Percentiles rank a stretch among this genome's conserved stretches.
These are phyloP conservation scores for Collybiopsis luxurians DNA, from an alignment of 768 basidiomycete species.

Conservation along the genomic window DNA sequence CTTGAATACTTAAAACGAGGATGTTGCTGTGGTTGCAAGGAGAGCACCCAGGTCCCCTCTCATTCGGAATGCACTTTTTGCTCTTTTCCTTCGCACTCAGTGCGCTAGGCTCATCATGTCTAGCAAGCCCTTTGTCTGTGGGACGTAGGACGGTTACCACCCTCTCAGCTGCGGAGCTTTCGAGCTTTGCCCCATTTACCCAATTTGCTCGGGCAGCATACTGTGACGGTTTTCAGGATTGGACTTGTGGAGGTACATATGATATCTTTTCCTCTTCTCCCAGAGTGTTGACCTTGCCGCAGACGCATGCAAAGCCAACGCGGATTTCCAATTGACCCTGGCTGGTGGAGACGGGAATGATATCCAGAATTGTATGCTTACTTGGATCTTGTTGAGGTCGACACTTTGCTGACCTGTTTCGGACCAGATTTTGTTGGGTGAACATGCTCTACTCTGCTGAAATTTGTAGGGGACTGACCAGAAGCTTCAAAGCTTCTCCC, in stretches of 20 bases:
- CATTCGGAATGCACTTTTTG: background rate
- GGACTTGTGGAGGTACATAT: constrained; percentile 38
- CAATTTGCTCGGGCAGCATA: constrained; percentile 45
- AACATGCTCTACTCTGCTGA: background rate
- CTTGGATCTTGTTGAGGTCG: background rate
- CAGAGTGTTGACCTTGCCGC: no score
- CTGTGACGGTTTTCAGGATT: constrained; percentile 30
- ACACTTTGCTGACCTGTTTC: background rate
- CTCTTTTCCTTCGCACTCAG: background rate
- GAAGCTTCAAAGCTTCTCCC: constrained; percentile 40
- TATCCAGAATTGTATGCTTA: constrained; percentile 35
- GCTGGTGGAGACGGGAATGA: constrained; percentile 37
- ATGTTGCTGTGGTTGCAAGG: background rate
- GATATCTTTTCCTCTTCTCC: constrained; percentile 12
- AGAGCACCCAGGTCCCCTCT: background rate
- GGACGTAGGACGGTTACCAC: background rate
- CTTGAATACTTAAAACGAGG: background rate
- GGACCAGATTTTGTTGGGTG: constrained; percentile 1
- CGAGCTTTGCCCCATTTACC: constrained; percentile 31
- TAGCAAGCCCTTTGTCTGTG: background rate
- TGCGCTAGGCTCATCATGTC: background rate
- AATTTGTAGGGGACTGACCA: constrained; percentile 12
- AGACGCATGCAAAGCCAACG: constrained; percentile 1
- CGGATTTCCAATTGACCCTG: background rate
- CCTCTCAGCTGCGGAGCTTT: constrained; percentile 20